Conservation (phyloP, 108 stramenopile species). For the Skeletonema costatum region DNA sequence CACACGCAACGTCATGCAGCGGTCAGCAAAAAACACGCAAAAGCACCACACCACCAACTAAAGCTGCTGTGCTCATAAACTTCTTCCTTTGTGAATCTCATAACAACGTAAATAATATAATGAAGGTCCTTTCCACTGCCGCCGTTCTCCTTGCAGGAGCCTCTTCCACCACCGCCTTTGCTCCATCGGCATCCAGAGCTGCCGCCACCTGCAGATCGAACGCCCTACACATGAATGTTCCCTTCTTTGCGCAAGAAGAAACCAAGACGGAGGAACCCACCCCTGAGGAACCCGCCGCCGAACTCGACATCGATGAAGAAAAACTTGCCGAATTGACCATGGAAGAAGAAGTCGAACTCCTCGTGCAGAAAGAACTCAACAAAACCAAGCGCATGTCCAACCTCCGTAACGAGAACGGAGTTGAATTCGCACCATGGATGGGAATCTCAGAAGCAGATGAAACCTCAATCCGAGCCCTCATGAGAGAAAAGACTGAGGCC, state of each 20-base stretch:
- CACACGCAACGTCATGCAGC: background rate
- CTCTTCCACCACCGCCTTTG: slow-evolving; percentile 36
- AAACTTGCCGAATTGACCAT: slow-evolving; percentile 33
- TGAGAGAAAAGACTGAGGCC: slow-evolving; percentile 75
- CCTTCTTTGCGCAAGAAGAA: slow-evolving; percentile 43
- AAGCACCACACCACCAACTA: background rate
- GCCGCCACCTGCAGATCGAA: background rate
- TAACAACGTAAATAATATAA: background rate
- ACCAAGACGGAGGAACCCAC: background rate
- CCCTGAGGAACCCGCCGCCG: background rate
- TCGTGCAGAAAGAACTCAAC: slow-evolving; percentile 60
- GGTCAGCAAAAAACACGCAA: background rate
- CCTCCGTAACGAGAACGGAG: slow-evolving; percentile 70
- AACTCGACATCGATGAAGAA: background rate
- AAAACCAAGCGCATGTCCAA: slow-evolving; percentile 77
- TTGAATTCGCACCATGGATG: slow-evolving; percentile 94
- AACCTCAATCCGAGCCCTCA: slow-evolving; percentile 59
- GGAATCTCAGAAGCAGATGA: slow-evolving; percentile 76
- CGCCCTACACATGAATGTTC: slow-evolving; percentile 35
- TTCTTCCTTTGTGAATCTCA: background rate
- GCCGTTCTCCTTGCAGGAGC: slow-evolving; percentile 35
- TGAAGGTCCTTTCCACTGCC: slow-evolving; percentile 35
- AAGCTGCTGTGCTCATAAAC: background rate
- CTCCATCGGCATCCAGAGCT: slow-evolving; percentile 22
- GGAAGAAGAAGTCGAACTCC: slow-evolving; percentile 76